Percentiles rank a stretch among this genome's conserved stretches.
Conservation (phyloP, 1,284 basidiomycete genomes). For the Tylopilus microsporus region DNA sequence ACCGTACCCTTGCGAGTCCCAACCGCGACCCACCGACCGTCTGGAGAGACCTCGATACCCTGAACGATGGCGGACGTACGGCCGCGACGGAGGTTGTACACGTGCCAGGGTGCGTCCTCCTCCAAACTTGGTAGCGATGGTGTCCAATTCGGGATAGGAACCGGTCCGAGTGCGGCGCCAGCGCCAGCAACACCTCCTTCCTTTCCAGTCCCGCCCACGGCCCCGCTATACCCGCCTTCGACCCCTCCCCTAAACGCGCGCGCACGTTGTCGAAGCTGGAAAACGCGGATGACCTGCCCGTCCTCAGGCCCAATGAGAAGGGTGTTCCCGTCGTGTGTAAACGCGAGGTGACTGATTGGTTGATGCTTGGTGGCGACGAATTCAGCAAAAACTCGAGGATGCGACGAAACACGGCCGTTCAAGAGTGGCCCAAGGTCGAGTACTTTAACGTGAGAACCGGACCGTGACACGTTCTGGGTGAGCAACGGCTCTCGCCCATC, state of each 20-base stretch:
- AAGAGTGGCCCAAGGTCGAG: slow-evolving; percentile 49
- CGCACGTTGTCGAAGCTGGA: slow-evolving; percentile 45
- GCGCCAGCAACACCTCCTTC: slow-evolving; percentile 6
- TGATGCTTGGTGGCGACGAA: slow-evolving; percentile 47
- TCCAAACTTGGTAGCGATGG: neutral
- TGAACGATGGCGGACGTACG: slow-evolving; percentile 66
- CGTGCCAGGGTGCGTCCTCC: slow-evolving; percentile 29
- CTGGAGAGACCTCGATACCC: slow-evolving; percentile 51
- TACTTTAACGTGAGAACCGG: slow-evolving; percentile 46
- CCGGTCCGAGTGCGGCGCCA: slow-evolving; percentile 7
- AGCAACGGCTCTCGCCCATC: slow-evolving; percentile 6
- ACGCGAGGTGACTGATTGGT: slow-evolving; percentile 49
- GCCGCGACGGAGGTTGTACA: slow-evolving; percentile 70
- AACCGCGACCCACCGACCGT: slow-evolving; percentile 63
- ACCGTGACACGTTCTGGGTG: neutral
- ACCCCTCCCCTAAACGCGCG: slow-evolving; percentile 18
- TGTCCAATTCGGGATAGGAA: slow-evolving; percentile 3
- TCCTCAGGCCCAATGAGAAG: slow-evolving; percentile 55
- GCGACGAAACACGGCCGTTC: slow-evolving; percentile 10
- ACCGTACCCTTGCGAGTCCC: slow-evolving; percentile 56
- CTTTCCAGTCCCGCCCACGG: slow-evolving; percentile 1
- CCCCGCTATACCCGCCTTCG: neutral
- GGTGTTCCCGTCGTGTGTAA: slow-evolving; percentile 57
- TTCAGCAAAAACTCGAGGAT: slow-evolving; percentile 38
- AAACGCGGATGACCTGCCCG: slow-evolving; percentile 58